Percentiles rank a stretch among this genome's conserved stretches.
These are phyloP conservation scores for Athelia psychrophila DNA, from an alignment of 1,284 basidiomycete genomes.

Conservation along the genomic window DNA sequence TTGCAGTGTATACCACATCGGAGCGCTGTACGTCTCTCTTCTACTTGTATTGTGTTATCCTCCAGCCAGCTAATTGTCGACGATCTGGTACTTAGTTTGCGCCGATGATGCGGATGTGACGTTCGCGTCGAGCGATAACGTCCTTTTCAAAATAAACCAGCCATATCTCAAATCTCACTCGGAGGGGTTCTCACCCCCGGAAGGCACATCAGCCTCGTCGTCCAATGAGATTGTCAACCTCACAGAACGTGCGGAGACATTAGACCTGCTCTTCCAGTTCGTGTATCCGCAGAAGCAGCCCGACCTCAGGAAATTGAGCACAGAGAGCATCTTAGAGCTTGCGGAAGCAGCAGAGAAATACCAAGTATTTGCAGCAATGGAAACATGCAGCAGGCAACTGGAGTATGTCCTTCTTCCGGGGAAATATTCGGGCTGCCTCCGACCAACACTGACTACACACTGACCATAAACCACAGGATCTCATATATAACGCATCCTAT, in stretches of 20 bases:
- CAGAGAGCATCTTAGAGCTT: constrained; percentile 2
- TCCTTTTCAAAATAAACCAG: not conserved
- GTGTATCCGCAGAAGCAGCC: constrained; percentile 12
- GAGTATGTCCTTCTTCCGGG: not conserved
- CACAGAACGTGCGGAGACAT: constrained; percentile 6
- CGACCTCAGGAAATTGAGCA: constrained; percentile 3
- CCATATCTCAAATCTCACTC: not conserved
- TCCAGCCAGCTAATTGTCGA: too few relatives aligned
- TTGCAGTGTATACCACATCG: too few relatives aligned
- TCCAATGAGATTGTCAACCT: constrained; percentile 9
- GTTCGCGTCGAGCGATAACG: not conserved
- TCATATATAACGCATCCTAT: not conserved
- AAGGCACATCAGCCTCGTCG: not conserved
- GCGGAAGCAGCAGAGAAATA: constrained; percentile 20
- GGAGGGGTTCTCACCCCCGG: not conserved
- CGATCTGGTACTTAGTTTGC: not conserved
- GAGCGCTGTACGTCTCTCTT: too few relatives aligned
- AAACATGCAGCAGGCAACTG: constrained; percentile 5
- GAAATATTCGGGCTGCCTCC: too few relatives aligned
- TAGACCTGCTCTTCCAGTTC: constrained; percentile 14
- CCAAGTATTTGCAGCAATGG: constrained; percentile 12
- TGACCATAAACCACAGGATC: not conserved
- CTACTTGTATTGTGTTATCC: too few relatives aligned
- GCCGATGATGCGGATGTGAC: not conserved
- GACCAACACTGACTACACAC: not conserved